Conservation (phyloP, 768 basidiomycete genomes). For the Tylopilus sp. region DNA sequence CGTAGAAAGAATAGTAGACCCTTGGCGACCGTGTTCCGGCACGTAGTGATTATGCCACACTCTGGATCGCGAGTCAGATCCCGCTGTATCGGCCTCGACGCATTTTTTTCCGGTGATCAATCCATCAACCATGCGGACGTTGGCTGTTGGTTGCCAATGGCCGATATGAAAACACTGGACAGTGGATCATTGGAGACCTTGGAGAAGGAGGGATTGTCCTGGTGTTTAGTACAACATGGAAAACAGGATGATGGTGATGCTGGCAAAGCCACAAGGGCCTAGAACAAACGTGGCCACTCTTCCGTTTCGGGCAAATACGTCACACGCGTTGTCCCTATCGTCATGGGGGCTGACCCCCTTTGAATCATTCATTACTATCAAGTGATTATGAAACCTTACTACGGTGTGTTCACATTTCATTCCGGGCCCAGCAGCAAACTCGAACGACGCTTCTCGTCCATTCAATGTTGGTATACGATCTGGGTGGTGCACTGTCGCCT, state of each 20-base stretch:
- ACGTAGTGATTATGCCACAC: neutral
- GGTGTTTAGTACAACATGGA: too few relatives aligned
- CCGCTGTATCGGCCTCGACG: neutral
- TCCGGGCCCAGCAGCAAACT: neutral
- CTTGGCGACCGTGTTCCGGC: neutral
- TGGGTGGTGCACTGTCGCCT: too few relatives aligned
- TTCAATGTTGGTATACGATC: neutral
- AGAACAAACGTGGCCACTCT: too few relatives aligned
- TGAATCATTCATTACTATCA: too few relatives aligned
- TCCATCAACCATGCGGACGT: slow-evolving; percentile 10
- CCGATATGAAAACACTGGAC: neutral
- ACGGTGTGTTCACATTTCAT: too few relatives aligned
- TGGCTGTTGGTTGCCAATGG: neutral
- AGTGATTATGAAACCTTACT: too few relatives aligned
- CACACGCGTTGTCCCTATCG: too few relatives aligned
- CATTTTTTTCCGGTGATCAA: slow-evolving; percentile 3
- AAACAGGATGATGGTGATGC: too few relatives aligned
- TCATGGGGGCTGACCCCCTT: too few relatives aligned
- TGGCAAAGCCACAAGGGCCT: too few relatives aligned
- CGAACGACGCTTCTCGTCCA: neutral
- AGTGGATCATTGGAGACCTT: neutral
- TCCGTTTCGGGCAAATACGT: too few relatives aligned
- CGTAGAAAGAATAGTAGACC: neutral
- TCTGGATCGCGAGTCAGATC: neutral
- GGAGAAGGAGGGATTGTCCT: neutral